phyloP scores from a whole-genome alignment of 129 eudicot species.

The Lactuca sativa region DNA sequence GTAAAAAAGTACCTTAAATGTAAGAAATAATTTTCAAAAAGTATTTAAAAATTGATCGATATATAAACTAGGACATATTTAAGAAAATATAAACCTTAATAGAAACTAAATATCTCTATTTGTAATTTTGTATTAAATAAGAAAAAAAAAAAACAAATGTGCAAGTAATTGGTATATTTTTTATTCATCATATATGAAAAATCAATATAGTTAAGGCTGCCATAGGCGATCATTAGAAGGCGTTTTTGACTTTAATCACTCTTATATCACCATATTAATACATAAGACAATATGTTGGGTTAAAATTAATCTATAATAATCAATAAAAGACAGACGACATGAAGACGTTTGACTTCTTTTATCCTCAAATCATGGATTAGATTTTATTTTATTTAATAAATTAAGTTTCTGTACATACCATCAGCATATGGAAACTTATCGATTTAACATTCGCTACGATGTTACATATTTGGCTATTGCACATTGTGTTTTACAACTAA shows the following conservation, averaged over 20 bases:
- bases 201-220: neutral
- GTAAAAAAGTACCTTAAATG: too few relatives aligned
- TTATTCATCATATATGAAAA: neutral
- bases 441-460: slow-evolving; percentile 2
- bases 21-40: too few relatives aligned
- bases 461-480: neutral
- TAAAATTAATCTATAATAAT: neutral
- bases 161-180: neutral
- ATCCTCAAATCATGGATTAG: slow-evolving; percentile 11
- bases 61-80: too few relatives aligned
- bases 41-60: too few relatives aligned
- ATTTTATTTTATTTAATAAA: slow-evolving; percentile 8
- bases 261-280: neutral
- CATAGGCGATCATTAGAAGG: neutral
- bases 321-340: slow-evolving; percentile 3
- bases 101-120: too few relatives aligned
- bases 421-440: neutral
- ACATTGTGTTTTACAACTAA: neutral
- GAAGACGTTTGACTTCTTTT: slow-evolving; percentile 5
- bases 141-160: neutral
- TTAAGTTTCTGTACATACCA: neutral
- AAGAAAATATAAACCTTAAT: too few relatives aligned
- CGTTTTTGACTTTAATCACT: slow-evolving; percentile 19
- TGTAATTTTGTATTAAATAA: neutral
- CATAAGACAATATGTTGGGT: slow-evolving; percentile 7